Evolutionary conservation across 2,329 filamentous ascomycete species (phyloP).

Genomic region (Leptographium wingfieldii): DNA sequence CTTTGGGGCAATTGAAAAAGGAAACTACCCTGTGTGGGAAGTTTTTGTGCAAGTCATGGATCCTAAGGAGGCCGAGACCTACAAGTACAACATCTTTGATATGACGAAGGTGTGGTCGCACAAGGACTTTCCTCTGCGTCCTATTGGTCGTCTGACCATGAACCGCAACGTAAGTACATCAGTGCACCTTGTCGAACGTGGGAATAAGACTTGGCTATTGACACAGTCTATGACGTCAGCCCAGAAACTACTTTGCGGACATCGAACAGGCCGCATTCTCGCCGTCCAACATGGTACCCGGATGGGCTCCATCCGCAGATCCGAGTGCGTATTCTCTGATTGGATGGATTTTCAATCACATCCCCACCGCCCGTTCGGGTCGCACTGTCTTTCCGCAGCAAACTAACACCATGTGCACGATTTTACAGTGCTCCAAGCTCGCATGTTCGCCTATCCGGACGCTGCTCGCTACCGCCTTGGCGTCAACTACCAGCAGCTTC

Average conservation of each 20-base stretch:
- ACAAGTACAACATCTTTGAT: slow-evolving; percentile 39
- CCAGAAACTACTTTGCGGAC: slow-evolving; percentile 20
- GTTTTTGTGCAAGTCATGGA: slow-evolving; percentile 40
- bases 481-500: background rate
- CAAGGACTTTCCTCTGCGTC: slow-evolving; percentile 31
- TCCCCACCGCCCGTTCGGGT: background rate
- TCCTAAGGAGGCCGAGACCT: slow-evolving; percentile 33
- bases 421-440: background rate
- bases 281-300: slow-evolving; percentile 41
- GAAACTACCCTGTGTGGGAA: slow-evolving; percentile 31
- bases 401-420: background rate
- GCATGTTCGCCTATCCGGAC: background rate
- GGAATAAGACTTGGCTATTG: background rate
- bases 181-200: background rate
- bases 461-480: background rate
- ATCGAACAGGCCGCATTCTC: slow-evolving; percentile 47
- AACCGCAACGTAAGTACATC: slow-evolving; percentile 29
- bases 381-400: no score
- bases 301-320: slow-evolving; percentile 39
- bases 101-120: slow-evolving; percentile 43
- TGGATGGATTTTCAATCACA: background rate
- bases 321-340: slow-evolving; percentile 17
- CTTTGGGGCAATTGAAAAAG: background rate
- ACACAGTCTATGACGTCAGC: background rate
- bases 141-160: slow-evolving; percentile 36